A percentile compares a stretch with the other conserved stretches of the same genome.
phyloP scores from a whole-genome alignment of 2,329 filamentous ascomycete species.

The Claviceps sp. region DNA sequence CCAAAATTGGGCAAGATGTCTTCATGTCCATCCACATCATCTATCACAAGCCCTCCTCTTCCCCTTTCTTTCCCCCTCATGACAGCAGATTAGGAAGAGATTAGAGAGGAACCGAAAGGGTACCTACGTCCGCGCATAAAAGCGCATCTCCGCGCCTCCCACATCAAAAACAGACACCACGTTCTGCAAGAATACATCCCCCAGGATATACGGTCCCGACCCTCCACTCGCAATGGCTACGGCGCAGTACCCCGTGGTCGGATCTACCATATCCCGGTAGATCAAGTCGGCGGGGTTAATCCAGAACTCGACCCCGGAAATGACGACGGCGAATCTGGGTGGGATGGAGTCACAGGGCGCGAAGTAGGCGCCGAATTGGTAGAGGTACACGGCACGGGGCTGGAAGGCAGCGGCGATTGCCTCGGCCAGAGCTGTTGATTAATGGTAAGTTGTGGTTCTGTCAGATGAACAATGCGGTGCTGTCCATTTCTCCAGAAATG shows the following conservation, averaged over 20 bases:
- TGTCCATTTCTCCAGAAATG: too few relatives aligned
- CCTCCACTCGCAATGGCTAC: slow-evolving; percentile 32
- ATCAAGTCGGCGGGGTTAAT: slow-evolving; percentile 36
- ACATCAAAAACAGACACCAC: slow-evolving; percentile 36
- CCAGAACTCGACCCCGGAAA: slow-evolving; percentile 29
- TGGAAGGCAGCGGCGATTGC: slow-evolving; percentile 33
- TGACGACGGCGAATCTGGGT: slow-evolving; percentile 31
- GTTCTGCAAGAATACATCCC: slow-evolving; percentile 37
- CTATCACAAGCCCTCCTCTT: not conserved
- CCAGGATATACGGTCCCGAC: slow-evolving; percentile 33
- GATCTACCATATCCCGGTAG: slow-evolving; percentile 28
- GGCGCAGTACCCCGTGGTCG: slow-evolving; percentile 33
- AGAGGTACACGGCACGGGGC: slow-evolving; percentile 32
- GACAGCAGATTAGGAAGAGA: not conserved
- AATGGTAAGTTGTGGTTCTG: not conserved
- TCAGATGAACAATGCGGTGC: not conserved
- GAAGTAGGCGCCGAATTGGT: slow-evolving; percentile 34
- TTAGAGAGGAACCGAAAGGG: too few relatives aligned
- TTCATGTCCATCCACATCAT: not conserved
- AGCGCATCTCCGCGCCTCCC: slow-evolving; percentile 31
- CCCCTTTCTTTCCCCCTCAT: not conserved
- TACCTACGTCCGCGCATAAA: slow-evolving; percentile 19
- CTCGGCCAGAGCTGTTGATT: slow-evolving; percentile 29
- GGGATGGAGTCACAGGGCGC: slow-evolving; percentile 33
- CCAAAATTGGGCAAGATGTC: not conserved